phyloP scores from a whole-genome alignment of 164 flowering plant genomes.

The Saururus chinensis region DNA sequence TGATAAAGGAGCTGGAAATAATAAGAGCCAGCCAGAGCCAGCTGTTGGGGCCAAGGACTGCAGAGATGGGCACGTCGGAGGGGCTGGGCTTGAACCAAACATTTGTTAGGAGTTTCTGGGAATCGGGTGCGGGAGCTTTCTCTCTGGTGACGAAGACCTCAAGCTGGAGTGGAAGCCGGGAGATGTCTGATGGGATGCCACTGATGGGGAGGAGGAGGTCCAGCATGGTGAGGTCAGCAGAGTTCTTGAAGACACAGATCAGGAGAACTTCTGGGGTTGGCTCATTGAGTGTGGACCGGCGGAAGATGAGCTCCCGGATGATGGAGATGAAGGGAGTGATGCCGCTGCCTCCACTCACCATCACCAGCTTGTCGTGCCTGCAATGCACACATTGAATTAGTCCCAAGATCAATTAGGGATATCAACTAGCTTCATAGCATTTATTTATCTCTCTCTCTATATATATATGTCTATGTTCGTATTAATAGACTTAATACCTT shows the following conservation, averaged over 20 bases:
- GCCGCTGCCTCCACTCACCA: conserved; percentile 88
- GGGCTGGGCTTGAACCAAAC: conserved; percentile 55
- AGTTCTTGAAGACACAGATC: conserved; percentile 46
- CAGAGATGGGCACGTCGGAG: conserved; percentile 39
- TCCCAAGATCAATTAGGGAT: no score
- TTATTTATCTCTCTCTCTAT: no score
- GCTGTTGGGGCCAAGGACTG: conserved; percentile 53
- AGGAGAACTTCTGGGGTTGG: conserved; percentile 39
- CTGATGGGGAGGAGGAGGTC: conserved; percentile 60
- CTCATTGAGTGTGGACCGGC: conserved; percentile 13
- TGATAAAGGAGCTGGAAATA: conserved; percentile 56
- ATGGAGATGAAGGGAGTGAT: conserved; percentile 72
- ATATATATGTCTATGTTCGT: no score
- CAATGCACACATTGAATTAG: background rate
- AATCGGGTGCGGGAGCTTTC: conserved; percentile 19
- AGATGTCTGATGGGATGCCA: conserved; percentile 19
- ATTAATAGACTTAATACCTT: no score
- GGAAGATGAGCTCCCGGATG: conserved; percentile 45
- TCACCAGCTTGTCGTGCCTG: conserved; percentile 71
- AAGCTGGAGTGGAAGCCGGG: conserved; percentile 39
- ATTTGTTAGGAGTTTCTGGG: conserved; percentile 15
- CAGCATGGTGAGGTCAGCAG: conserved; percentile 50
- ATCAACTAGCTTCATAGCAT: background rate
- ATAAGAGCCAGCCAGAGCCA: conserved; percentile 70
- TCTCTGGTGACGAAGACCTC: conserved; percentile 76